Evolutionary conservation across 306 rosid genomes (phyloP).

Genomic region (Adenanthera pavonina): DNA sequence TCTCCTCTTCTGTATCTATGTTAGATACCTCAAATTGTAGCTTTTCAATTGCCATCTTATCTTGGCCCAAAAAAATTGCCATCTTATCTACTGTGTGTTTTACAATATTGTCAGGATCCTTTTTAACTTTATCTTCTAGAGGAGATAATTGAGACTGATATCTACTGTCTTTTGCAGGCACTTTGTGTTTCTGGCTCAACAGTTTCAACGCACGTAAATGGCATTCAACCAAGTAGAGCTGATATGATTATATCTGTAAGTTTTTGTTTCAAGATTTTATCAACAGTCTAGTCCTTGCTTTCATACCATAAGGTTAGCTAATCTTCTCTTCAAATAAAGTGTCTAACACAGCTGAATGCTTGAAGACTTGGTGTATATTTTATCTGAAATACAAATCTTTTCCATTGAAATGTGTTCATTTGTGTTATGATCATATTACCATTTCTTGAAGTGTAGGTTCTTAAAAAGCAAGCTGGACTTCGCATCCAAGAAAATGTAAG

Average conservation of each 20-base stretch:
- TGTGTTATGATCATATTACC: constrained; percentile 36
- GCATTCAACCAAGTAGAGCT: constrained; percentile 70
- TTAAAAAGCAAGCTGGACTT: constrained; percentile 85
- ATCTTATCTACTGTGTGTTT: not conserved
- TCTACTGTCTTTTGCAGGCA: constrained; percentile 58
- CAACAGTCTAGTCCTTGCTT: constrained; percentile 9
- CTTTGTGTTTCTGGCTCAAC: constrained; percentile 61
- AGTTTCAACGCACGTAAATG: constrained; percentile 57
- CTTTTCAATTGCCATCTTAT: constrained; percentile 25
- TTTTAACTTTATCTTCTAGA: constrained; percentile 23
- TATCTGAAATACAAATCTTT: constrained; percentile 21
- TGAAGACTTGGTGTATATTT: constrained; percentile 25
- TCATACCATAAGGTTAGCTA: constrained; percentile 12
- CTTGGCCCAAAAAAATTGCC: too few relatives aligned
- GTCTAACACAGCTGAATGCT: not conserved
- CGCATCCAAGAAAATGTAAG: constrained; percentile 80
- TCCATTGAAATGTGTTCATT: constrained; percentile 23
- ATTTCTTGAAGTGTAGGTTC: constrained; percentile 66
- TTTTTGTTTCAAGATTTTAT: constrained; percentile 27
- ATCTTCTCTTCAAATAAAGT: constrained; percentile 27
- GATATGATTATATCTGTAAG: constrained; percentile 85
- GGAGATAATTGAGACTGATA: constrained; percentile 17
- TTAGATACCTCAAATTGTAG: constrained; percentile 26
- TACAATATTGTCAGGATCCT: not conserved
- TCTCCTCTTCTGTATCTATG: constrained; percentile 25